These are phyloP conservation scores for Inosperma sp. DNA, from an alignment of 768 basidiomycete species.

Conservation along the genomic window DNA sequence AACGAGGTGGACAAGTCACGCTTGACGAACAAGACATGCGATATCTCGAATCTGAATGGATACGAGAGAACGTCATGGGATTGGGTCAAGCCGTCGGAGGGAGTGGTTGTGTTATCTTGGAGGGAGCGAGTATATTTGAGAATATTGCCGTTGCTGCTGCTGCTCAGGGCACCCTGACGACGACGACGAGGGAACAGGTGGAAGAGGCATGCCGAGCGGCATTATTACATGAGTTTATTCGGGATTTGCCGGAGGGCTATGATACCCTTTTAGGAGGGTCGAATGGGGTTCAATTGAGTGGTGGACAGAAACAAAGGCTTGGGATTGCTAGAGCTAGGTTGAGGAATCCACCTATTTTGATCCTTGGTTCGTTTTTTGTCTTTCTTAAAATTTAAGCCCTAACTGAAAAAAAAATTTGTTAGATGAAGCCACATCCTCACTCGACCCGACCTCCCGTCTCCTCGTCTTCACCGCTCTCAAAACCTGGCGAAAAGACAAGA, in stretches of 20 bases:
- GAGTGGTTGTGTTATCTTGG: constrained; percentile 54
- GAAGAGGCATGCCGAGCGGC: constrained; percentile 79
- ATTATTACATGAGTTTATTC: constrained; percentile 82
- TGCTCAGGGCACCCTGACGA: constrained; percentile 49
- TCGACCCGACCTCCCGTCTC: constrained; percentile 83
- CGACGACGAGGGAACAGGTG: constrained; percentile 32
- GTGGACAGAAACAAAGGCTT: constrained; percentile 88
- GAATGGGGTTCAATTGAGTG: constrained; percentile 70
- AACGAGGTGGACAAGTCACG: constrained; percentile 48
- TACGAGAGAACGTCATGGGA: constrained; percentile 63
- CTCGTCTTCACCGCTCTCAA: constrained; percentile 74
- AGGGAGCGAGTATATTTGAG: constrained; percentile 75
- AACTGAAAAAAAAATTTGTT: constrained; percentile 45
- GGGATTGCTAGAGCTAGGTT: constrained; percentile 85
- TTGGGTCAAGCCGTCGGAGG: constrained; percentile 64
- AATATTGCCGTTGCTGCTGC: constrained; percentile 47
- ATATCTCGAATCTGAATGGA: constrained; percentile 68
- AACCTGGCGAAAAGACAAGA: constrained; percentile 69
- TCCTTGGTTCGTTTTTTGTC: constrained; percentile 66
- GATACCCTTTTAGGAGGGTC: constrained; percentile 60
- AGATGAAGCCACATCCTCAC: constrained; percentile 80
- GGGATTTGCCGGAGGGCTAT: constrained; percentile 82
- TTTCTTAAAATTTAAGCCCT: constrained; percentile 22
- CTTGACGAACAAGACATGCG: constrained; percentile 80
- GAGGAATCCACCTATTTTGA: constrained; percentile 80